Conservation (phyloP, 345 rosid species). For the Hibiscus mutabilis region DNA sequence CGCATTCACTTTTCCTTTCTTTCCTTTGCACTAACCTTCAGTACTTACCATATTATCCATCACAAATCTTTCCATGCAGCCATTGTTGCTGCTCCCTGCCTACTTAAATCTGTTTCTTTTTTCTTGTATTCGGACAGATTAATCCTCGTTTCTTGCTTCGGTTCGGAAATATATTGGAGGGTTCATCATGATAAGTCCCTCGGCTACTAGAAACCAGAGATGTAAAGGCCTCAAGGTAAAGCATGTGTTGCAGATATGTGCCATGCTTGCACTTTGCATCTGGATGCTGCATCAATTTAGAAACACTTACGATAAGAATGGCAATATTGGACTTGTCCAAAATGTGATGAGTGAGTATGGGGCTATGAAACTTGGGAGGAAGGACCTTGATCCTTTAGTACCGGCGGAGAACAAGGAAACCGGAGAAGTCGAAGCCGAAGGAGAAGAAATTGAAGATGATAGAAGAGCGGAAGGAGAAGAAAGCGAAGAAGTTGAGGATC, state of each 20-base stretch:
- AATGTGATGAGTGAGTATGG: no score
- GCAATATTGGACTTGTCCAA: no score
- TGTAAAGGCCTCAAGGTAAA: conserved; percentile 53
- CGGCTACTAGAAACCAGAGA: conserved; percentile 27
- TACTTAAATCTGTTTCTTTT: neutral
- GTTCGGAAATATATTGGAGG: neutral
- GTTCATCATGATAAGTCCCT: conserved; percentile 31
- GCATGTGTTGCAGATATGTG: conserved; percentile 38
- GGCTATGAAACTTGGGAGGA: no score
- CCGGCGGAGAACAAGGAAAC: no score
- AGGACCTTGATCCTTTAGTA: neutral
- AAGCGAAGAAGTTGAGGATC: neutral
- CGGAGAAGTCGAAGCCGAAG: neutral
- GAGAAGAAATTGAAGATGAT: neutral
- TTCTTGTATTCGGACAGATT: neutral
- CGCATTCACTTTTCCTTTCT: no score
- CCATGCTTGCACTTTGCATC: conserved; percentile 37
- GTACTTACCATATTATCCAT: no score
- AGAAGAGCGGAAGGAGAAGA: neutral
- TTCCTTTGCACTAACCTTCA: no score
- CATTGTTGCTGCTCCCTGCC: no score
- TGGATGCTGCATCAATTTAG: conserved; percentile 56
- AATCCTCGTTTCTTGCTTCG: neutral
- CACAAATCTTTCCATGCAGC: neutral
- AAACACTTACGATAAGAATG: conserved; percentile 24